Percentiles rank a stretch among this genome's conserved stretches.
phyloP scores from a whole-genome alignment of 371 early-diverging fungal species.

The Dipsacomyces acuminosporus region DNA sequence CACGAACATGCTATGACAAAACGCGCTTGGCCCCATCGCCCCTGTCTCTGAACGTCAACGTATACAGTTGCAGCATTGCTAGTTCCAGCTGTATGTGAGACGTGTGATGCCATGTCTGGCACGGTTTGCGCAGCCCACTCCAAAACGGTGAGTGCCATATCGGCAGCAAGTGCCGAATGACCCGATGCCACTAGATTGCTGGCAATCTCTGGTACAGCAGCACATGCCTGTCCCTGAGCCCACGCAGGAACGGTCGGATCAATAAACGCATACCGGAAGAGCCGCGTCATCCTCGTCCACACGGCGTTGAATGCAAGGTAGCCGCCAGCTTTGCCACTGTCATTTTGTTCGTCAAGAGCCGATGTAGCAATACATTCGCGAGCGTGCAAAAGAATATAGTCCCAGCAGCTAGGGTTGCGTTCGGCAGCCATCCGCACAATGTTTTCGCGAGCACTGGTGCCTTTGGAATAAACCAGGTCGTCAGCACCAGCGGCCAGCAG shows the following conservation, averaged over 20 bases:
- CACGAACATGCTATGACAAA: constrained; percentile 4
- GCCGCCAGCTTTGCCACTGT: too few relatives aligned
- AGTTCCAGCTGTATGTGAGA: too few relatives aligned
- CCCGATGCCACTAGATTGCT: constrained; percentile 8
- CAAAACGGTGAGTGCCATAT: constrained; percentile 9
- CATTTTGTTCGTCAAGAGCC: background rate
- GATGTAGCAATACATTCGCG: background rate
- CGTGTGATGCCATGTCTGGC: background rate
- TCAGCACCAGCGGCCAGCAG: constrained; percentile 19
- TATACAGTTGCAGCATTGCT: background rate
- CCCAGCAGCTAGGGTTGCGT: constrained; percentile 12
- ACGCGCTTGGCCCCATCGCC: constrained; percentile 6
- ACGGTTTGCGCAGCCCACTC: constrained; percentile 12
- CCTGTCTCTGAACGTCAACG: constrained; percentile 2
- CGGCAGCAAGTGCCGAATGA: background rate
- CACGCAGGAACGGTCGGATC: constrained; percentile 28
- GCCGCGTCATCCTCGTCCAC: constrained; percentile 5
- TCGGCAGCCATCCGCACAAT: constrained; percentile 18
- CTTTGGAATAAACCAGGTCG: background rate
- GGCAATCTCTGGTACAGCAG: constrained; percentile 2
- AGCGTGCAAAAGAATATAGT: constrained; percentile 3
- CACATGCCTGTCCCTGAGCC: constrained; percentile 16
- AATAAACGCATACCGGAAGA: constrained; percentile 9
- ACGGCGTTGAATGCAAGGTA: background rate
- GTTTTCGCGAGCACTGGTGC: constrained; percentile 9